These are phyloP conservation scores for Withania somnifera DNA, from an alignment of 305 asterid genomes.

Conservation along the genomic window DNA sequence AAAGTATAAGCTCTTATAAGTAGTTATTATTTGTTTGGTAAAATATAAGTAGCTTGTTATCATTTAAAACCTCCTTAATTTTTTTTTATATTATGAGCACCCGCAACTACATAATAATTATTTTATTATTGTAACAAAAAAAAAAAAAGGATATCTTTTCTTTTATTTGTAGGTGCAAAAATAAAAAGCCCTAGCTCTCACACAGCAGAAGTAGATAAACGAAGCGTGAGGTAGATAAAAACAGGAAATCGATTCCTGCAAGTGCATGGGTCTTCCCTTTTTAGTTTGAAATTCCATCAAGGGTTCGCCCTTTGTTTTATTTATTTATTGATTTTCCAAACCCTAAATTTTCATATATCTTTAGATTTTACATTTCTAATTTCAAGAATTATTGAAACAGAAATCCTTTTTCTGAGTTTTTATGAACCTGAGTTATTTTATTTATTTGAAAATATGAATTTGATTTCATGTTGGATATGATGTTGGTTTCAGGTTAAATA, in stretches of 20 bases:
- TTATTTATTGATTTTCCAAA: background rate
- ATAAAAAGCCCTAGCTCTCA: background rate
- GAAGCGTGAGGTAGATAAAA: background rate
- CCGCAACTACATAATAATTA: too few species aligned
- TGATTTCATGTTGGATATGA: background rate
- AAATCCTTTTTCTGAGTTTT: too few species aligned
- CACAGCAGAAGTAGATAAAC: background rate
- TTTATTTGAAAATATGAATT: background rate
- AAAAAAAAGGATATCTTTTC: background rate
- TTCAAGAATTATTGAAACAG: background rate
- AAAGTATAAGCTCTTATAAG: too few species aligned
- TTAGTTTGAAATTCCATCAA: background rate
- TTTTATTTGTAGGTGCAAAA: background rate
- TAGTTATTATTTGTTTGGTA: too few species aligned
- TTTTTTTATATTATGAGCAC: too few species aligned
- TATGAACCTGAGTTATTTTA: background rate
- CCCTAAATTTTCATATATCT: background rate
- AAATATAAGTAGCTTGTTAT: too few species aligned
- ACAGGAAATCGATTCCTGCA: background rate
- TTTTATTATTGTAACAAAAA: too few species aligned
- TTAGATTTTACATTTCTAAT: background rate
- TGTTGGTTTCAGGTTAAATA: constrained; percentile 2
- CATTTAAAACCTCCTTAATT: too few species aligned
- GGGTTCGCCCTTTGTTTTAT: background rate
- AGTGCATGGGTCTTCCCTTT: background rate